These are phyloP conservation scores for Chrysosporium keratinophilum DNA, from an alignment of 2,329 filamentous ascomycete species.

Conservation along the genomic window DNA sequence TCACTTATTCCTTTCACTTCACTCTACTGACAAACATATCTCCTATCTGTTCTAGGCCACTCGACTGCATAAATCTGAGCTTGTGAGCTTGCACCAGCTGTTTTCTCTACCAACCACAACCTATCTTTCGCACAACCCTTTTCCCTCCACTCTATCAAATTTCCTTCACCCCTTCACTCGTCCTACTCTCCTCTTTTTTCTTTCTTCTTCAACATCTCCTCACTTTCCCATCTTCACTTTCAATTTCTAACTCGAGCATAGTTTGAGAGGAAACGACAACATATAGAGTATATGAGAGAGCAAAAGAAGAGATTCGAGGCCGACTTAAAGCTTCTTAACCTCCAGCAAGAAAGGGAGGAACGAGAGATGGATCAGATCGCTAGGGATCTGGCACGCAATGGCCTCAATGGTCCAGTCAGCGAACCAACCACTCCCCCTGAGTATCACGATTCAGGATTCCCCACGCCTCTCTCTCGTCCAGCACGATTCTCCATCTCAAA, in stretches of 20 bases:
- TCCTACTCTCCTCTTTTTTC: conserved; percentile 13
- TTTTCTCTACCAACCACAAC: not conserved
- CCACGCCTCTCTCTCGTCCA: conserved; percentile 68
- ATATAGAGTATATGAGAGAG: conserved; percentile 83
- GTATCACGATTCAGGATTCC: conserved; percentile 71
- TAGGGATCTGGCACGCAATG: conserved; percentile 57
- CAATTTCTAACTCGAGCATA: conserved; percentile 40
- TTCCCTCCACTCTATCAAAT: not conserved
- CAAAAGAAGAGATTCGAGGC: conserved; percentile 82
- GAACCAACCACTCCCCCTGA: conserved; percentile 95
- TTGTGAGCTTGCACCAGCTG: conserved; percentile 19
- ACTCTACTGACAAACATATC: conserved; percentile 10
- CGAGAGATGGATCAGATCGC: conserved; percentile 77
- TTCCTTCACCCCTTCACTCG: not conserved
- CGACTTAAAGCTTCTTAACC: conserved; percentile 81
- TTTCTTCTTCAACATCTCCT: conserved; percentile 12
- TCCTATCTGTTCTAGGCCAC: conserved; percentile 19
- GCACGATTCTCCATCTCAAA: conserved; percentile 85
- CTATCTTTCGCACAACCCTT: not conserved
- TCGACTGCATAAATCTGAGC: conserved; percentile 20
- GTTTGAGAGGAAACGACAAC: conserved; percentile 88
- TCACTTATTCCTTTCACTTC: not conserved
- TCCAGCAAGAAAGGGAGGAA: conserved; percentile 72
- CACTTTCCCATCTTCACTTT: not conserved
- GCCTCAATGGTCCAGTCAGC: conserved; percentile 63